phyloP scores from a whole-genome alignment of 805 yeast genomes.

The Blastobotrys terrestris region DNA sequence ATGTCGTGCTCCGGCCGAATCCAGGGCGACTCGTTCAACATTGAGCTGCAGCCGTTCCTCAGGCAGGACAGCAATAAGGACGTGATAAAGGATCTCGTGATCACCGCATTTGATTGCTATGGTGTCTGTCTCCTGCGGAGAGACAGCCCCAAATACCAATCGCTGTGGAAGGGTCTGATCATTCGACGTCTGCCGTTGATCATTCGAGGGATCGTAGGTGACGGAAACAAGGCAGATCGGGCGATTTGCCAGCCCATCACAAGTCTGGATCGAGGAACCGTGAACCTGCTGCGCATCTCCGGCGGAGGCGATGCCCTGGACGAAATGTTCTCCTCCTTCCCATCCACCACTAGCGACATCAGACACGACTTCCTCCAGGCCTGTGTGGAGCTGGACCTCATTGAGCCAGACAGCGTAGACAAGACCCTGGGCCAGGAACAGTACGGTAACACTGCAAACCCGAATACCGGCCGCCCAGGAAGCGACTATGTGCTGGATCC shows the following conservation, averaged over 20 bases:
- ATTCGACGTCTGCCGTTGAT: slow-evolving; percentile 43
- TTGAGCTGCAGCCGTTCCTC: slow-evolving; percentile 12
- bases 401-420: slow-evolving; percentile 33
- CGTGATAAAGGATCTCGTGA: slow-evolving; percentile 35
- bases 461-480: background rate
- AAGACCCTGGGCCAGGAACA: slow-evolving; percentile 22
- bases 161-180: slow-evolving; percentile 43
- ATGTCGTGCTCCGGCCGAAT: slow-evolving; percentile 14
- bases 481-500: slow-evolving; percentile 14
- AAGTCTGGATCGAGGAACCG: slow-evolving; percentile 33
- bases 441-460: background rate
- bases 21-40: slow-evolving; percentile 15
- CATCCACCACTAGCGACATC: slow-evolving; percentile 41
- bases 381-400: slow-evolving; percentile 37
- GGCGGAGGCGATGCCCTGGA: slow-evolving; percentile 37
- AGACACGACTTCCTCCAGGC: slow-evolving; percentile 47
- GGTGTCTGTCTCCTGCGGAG: slow-evolving; percentile 35
- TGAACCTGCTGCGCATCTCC: slow-evolving; percentile 32
- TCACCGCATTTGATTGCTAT: slow-evolving; percentile 41
- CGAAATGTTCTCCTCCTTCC: slow-evolving; percentile 47
- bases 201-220: slow-evolving; percentile 27
- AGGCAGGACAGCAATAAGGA: slow-evolving; percentile 9
- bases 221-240: slow-evolving; percentile 1
- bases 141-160: slow-evolving; percentile 29
- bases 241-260: slow-evolving; percentile 26